phyloP scores from a whole-genome alignment of 148 eudicot species.

The Chenopodium album region DNA sequence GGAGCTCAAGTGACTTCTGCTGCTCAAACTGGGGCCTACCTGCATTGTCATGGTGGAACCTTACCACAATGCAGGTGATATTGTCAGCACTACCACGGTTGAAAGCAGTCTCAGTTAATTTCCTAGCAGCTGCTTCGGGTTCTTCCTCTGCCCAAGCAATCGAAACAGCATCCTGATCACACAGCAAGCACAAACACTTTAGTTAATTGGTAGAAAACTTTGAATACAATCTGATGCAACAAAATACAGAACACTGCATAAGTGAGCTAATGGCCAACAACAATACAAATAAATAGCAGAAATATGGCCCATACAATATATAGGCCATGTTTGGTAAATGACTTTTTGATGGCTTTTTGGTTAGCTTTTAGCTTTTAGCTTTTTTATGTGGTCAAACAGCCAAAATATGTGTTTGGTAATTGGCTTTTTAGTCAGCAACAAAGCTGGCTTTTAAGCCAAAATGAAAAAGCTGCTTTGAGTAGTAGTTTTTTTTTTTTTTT shows the following conservation, averaged over 20 bases:
- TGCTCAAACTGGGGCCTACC: slow-evolving; percentile 14
- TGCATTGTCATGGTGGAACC: slow-evolving; percentile 50
- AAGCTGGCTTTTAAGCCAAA: too few relatives aligned
- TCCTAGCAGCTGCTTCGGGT: slow-evolving; percentile 83
- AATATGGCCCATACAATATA: not conserved
- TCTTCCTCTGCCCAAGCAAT: slow-evolving; percentile 77
- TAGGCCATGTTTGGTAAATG: not conserved
- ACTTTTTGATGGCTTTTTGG: too few relatives aligned
- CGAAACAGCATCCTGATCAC: slow-evolving; percentile 77
- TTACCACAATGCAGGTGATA: slow-evolving; percentile 91
- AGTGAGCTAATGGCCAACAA: not conserved
- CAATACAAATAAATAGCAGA: not conserved
- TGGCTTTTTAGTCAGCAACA: too few relatives aligned
- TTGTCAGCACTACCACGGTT: slow-evolving; percentile 91
- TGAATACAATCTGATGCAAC: not conserved
- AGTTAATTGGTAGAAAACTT: not conserved
- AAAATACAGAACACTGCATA: not conserved
- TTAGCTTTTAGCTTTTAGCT: too few relatives aligned
- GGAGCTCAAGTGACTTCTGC: slow-evolving; percentile 13
- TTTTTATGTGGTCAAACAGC: too few relatives aligned
- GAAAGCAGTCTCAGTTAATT: slow-evolving; percentile 86
- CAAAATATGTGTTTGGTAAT: too few relatives aligned
- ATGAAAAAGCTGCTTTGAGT: too few relatives aligned
- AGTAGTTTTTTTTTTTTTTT: too few relatives aligned
- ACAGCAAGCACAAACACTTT: not conserved